Base-by-base conservation (phyloP, 2,329 filamentous ascomycete genomes). In the Hypoxylon sp. region DNA sequence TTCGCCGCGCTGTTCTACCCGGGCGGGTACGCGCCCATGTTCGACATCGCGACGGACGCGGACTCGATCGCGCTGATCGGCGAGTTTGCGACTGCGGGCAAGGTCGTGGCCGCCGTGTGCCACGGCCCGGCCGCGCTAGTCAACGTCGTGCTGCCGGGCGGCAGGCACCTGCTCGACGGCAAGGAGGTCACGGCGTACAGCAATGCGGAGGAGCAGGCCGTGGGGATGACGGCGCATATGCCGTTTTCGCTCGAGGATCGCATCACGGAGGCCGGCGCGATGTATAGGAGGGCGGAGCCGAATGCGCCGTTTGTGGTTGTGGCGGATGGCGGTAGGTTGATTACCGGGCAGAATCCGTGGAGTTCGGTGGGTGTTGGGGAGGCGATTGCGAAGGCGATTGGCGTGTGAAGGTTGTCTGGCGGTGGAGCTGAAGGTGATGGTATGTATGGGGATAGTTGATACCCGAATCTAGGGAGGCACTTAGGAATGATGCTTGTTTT, bases 51-150 rank as follows among this genome's bases (percentile, higher is more conserved):
- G 61, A 81, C 81, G 63, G 86, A 91, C 75, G 70, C 80, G 20
- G 81, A 83, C n/a, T 89, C 86, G 27, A 86, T 89, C 71, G 81
- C 85, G 68, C 80, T 93, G 37, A 88, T 90, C 74, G 80, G 83
- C 67, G 88, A 91, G 77, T 92, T 93, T 77, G 86, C 84, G 74
- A 80, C 82, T 42, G 83, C 85, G 2, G 86, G 85, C 69, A 92
- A 92, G 83, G 82, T 89, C 61, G 85, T 92, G 13, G 82, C 88
- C 0, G 88, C 90, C 2, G 89, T 93, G 50, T 92, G 91, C 82
- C 91, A 93, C 79, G 91, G 89, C 5, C 89, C 90, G 2, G 87
- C 86, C 2, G 91, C 86, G 11, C 82, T 93, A 14, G 82, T 85
- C 54, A 85, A 90, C 72, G 90, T 87, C 37, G 86, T 84, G 73